Evolutionary conservation across 1,284 basidiomycete genomes (phyloP).

Genomic region (Rhodotorula mucilaginosa): DNA sequence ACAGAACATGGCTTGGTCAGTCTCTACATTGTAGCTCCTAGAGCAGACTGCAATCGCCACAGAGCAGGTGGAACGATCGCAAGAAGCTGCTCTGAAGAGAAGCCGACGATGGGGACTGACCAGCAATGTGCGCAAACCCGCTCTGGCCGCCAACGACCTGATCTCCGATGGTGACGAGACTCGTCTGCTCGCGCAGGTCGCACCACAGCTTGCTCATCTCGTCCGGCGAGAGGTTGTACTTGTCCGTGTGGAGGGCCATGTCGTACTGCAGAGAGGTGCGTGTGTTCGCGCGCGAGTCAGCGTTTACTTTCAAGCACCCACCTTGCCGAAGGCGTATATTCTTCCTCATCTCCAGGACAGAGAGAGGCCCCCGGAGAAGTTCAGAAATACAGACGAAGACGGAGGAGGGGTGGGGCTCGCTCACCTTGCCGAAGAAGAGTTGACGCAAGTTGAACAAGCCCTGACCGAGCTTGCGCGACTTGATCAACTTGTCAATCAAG

Average conservation of each 20-base stretch:
- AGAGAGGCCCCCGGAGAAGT: too few species aligned
- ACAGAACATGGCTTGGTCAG: background rate
- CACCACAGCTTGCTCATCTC: slow-evolving; percentile 70
- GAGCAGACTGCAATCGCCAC: too few species aligned
- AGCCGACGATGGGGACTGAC: slow-evolving; percentile 40
- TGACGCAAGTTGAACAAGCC: slow-evolving; percentile 76
- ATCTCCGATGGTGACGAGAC: slow-evolving; percentile 60
- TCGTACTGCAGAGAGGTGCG: slow-evolving; percentile 3
- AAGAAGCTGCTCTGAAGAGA: background rate
- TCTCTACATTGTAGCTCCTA: background rate
- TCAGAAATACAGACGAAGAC: too few species aligned
- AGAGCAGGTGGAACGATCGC: too few species aligned
- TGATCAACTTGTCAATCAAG: slow-evolving; percentile 73
- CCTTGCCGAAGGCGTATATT: too few species aligned
- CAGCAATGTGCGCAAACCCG: slow-evolving; percentile 65
- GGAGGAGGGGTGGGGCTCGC: slow-evolving; percentile 50
- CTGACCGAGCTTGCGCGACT: slow-evolving; percentile 75
- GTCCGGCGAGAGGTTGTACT: slow-evolving; percentile 50
- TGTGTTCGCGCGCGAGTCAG: background rate
- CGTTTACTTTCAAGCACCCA: background rate
- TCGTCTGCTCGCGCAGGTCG: slow-evolving; percentile 63
- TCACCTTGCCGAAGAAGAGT: slow-evolving; percentile 67
- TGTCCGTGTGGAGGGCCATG: slow-evolving; percentile 51
- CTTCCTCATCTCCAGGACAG: too few species aligned
- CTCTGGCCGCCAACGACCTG: slow-evolving; percentile 66